Conservation (phyloP, 495 filamentous ascomycete genomes). For the Bacidia gigantensis region DNA sequence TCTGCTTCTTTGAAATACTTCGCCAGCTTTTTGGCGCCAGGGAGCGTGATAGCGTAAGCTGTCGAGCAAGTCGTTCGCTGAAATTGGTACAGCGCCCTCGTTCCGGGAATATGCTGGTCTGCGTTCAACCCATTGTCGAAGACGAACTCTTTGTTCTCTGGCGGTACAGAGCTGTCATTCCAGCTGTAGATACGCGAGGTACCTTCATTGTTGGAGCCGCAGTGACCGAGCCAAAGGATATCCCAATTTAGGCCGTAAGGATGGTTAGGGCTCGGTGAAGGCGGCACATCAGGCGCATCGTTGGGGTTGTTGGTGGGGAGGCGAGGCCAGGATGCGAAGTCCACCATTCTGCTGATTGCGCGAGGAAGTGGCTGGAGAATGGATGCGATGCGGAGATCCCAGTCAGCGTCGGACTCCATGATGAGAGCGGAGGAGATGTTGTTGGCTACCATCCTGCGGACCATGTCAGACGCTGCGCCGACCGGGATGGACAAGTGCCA, state of each 20-base stretch:
- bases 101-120: constrained; percentile 8
- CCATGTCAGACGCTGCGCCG: neutral
- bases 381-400: constrained; percentile 30
- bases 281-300: constrained; percentile 13
- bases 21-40: constrained; percentile 9
- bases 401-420: constrained; percentile 37
- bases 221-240: constrained; percentile 15
- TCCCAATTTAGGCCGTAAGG: constrained; percentile 25
- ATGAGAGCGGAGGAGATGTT: constrained; percentile 28
- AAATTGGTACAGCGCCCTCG: constrained; percentile 7
- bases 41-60: constrained; percentile 11
- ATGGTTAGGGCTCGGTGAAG: neutral
- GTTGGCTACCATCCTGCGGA: constrained; percentile 26
- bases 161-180: constrained; percentile 13
- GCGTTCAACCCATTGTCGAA: constrained; percentile 1
- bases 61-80: constrained; percentile 8
- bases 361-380: constrained; percentile 27
- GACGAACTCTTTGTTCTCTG: constrained; percentile 7
- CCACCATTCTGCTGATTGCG: constrained; percentile 43
- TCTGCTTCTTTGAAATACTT: constrained; percentile 7
- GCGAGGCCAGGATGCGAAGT: constrained; percentile 17
- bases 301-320: constrained; percentile 14
- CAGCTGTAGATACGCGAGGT: constrained; percentile 11
- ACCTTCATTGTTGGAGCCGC: constrained; percentile 8
- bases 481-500: neutral